Evolutionary conservation across 352 stramenopile species (phyloP), one percentile per base, ranked within the genome.

Genomic region (Phytophthora brassicae): DNA sequence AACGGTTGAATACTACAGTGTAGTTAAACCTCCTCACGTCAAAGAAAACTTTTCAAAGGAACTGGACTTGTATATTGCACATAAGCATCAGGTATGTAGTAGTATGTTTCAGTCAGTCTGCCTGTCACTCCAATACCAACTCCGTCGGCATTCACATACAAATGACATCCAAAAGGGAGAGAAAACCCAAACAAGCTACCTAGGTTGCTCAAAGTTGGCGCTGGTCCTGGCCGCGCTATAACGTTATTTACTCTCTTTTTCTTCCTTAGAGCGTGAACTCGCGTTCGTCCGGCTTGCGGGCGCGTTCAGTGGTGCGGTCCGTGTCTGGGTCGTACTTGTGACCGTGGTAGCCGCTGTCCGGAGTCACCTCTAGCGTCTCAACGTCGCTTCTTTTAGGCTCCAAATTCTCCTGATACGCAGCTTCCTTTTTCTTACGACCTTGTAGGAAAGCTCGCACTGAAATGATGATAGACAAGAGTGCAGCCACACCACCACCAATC

Each of bases 391-490:
- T 72, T 28, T 17, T 29, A 12, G 50, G 44, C 6, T 46, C 51
- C 44, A 71, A 9, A 7, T 60, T 69, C 35, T 65, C 56, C 3
- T 42, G 31, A 38, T 52, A 23, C 6, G 67, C 43, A 1, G 48
- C 57, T 11, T 60, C 36, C 42, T 77, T 77, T 53, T 69, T 77
- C 43, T 83, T 71, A 16, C 76, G 70, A 6, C 69, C 64, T 12
- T 75, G 71, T 14, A 78, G 31, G 51, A 81, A 84, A 5, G 70
- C 76, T 26, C 75, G 74, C 23, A 86, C 61, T 0, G 76, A 86
- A 47, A 83, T 73, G 31, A 72, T 70, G 46, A 86, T 86, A 24
- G 76, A 86, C 56, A 86, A 79, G 49, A 84, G 35, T 14, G 79
- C 79, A 1, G 79, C 79, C n/a, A 89, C 65, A 14, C 70, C 79